These are phyloP conservation scores for Lachancea kluyveri DNA, from an alignment of 805 yeast species.

Conservation along the genomic window DNA sequence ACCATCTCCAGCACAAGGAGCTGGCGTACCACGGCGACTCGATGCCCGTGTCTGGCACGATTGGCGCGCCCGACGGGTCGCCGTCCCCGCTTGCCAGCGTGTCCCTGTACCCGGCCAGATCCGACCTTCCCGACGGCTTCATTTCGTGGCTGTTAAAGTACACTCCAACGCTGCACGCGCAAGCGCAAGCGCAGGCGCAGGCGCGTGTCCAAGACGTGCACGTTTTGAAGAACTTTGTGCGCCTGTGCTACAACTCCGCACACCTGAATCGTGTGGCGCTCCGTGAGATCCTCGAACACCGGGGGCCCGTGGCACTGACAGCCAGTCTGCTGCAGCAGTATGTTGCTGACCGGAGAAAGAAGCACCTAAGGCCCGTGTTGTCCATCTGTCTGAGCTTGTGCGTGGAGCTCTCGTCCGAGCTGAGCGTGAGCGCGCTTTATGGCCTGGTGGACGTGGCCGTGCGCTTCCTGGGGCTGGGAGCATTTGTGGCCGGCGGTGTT, in stretches of 20 bases:
- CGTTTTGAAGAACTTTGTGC: constrained; percentile 28
- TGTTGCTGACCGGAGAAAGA: constrained; percentile 1
- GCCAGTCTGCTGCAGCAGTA: constrained; percentile 2
- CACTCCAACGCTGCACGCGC: constrained; percentile 12
- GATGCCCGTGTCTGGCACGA: too few species aligned
- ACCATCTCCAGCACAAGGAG: constrained; percentile 5
- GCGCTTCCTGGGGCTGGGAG: constrained; percentile 6
- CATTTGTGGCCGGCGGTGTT: constrained; percentile 16
- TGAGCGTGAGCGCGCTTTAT: constrained; percentile 1
- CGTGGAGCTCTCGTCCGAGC: constrained; percentile 7
- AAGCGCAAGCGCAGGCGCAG: too few species aligned
- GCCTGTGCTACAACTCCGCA: constrained; percentile 20
- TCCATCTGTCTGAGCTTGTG: constrained; percentile 8
- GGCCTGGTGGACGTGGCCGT: constrained; percentile 7
- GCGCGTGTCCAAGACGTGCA: constrained; percentile 16
- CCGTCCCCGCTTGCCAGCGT: constrained; percentile 3
- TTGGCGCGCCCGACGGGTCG: too few species aligned
- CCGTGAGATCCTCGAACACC: constrained; percentile 11
- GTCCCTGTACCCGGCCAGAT: constrained; percentile 4
- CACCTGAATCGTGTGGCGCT: constrained; percentile 16
- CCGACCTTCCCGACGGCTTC: constrained; percentile 11
- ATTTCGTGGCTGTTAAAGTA: constrained; percentile 18
- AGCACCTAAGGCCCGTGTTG: constrained; percentile 5
- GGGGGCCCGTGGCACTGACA: constrained; percentile 6
- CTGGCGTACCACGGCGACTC: too few species aligned